Percentiles rank a stretch among this genome's conserved stretches.
Evolutionary conservation across 2,329 filamentous ascomycete genomes (phyloP).

Genomic region (Cytospora chrysosperma): DNA sequence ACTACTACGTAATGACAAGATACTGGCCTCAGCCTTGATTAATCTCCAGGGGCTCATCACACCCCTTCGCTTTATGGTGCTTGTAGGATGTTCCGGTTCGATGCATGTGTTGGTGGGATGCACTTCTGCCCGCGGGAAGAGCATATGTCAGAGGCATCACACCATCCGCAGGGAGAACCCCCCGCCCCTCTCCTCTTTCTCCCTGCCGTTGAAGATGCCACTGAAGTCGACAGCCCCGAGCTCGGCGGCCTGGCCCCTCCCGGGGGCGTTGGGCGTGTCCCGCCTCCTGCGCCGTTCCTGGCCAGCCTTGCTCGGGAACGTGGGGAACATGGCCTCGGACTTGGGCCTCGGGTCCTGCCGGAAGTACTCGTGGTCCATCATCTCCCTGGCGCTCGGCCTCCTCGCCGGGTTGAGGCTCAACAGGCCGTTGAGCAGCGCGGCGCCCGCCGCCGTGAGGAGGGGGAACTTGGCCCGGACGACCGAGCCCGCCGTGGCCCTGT

Average conservation of each 20-base stretch:
- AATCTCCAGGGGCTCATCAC: not conserved
- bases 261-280: slow-evolving; percentile 80
- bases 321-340: slow-evolving; percentile 89
- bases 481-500: slow-evolving; percentile 41
- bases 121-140: not conserved
- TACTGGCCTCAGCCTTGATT: not conserved
- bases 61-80: not conserved
- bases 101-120: not conserved
- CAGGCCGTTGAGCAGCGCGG: slow-evolving; percentile 65
- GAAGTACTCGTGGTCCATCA: slow-evolving; percentile 83
- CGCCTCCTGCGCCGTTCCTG: slow-evolving; percentile 76
- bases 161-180: slow-evolving; percentile 67
- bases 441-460: slow-evolving; percentile 73
- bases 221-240: slow-evolving; percentile 63
- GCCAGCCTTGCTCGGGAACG: slow-evolving; percentile 92
- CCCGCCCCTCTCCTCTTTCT: slow-evolving; percentile 63
- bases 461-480: slow-evolving; percentile 77
- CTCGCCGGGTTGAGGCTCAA: slow-evolving; percentile 71
- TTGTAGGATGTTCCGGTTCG: not conserved
- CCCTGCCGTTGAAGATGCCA: slow-evolving; percentile 67
- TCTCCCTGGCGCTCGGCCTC: slow-evolving; percentile 69
- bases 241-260: slow-evolving; percentile 66
- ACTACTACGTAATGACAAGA: slow-evolving; percentile 16
- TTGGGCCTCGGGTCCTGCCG: slow-evolving; percentile 86
- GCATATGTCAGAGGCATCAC: slow-evolving; percentile 24